Percentiles rank a stretch among this genome's conserved stretches.
Conservation (phyloP, 495 filamentous ascomycete species). For the Umbilicaria muhlenbergii region DNA sequence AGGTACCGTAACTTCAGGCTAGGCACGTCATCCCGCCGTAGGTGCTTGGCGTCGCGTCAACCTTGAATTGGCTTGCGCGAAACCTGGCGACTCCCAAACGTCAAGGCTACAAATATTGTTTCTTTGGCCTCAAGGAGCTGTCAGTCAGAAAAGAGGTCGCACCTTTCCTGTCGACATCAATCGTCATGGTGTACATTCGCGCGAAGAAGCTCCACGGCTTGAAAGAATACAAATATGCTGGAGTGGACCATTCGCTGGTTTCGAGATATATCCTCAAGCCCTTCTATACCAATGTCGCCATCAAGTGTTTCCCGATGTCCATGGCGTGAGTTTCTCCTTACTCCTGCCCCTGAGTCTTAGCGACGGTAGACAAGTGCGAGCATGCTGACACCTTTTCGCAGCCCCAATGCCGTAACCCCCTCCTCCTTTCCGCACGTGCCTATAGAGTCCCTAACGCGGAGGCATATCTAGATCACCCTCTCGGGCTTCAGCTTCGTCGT, state of each 20-base stretch:
- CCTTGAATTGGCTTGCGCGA: too few relatives aligned
- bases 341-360: not conserved
- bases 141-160: too few relatives aligned
- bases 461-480: constrained; percentile 56
- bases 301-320: constrained; percentile 81
- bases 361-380: constrained; percentile 9
- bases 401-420: constrained; percentile 44
- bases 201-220: constrained; percentile 79
- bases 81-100: too few relatives aligned
- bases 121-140: too few relatives aligned
- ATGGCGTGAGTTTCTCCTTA: constrained; percentile 56
- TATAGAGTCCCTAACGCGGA: not conserved
- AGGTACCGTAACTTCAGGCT: too few relatives aligned
- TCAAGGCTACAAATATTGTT: too few relatives aligned
- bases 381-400: constrained; percentile 16
- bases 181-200: constrained; percentile 69
- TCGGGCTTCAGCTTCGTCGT: constrained; percentile 85
- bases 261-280: constrained; percentile 91
- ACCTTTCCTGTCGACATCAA: too few relatives aligned
- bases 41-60: too few relatives aligned
- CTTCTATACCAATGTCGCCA: constrained; percentile 90
- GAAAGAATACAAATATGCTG: constrained; percentile 80
- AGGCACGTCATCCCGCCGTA: too few relatives aligned
- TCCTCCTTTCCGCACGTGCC: not conserved
- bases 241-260: constrained; percentile 73